Base-by-base conservation (phyloP, 2,329 filamentous ascomycete genomes). In the Microthyrium microscopicum region DNA sequence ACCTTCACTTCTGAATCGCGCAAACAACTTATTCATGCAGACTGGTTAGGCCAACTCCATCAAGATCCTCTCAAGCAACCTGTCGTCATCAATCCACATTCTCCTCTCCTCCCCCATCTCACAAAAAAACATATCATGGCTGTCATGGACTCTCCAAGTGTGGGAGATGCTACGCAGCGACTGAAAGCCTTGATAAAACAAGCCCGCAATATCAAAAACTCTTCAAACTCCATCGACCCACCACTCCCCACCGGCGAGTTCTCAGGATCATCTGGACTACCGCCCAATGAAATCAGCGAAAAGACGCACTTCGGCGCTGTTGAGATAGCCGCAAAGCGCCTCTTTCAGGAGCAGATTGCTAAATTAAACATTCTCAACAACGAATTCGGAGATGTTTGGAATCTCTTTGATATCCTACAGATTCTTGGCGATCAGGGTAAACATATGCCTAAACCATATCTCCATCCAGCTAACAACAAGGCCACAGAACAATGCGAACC, bases 361-460 rank as follows among this genome's bases (percentile, higher is more conserved):
- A 71, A 70, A 25, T 83, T 70, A 9, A 62, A 71, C 6, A 92
- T 94, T 44, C 69, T 83, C 24, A 72, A 80, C 18, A 73, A 81
- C 26, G 65, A 70, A 1, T 93, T 94, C 47, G 74, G 83, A 31
- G 69, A 73, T 39, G 71, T 95, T 41, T 98, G 87, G 87, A 89
- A 94, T 49, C 64, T 98, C 4, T 70, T 98, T 37, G 91, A 98
- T 50, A 73, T 95, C 26, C 64, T 94, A n/a, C 77, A 80, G 1
- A 74, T 91, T 24, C 73, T 92, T 40, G 85, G 83, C 39, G 87
- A 93, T 49, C 71, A 76, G 50, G 78, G 77, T 62, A 67, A 66
- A 58, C 74, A 62, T 50, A 9, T 15, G 15, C 20, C 37, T 6
- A 2, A 22, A 8, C 51, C 38, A 56, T 40, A 31, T 39, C 29